These are phyloP conservation scores for Jatropha multifida DNA, from an alignment of 441 rosid species.

Conservation along the genomic window DNA sequence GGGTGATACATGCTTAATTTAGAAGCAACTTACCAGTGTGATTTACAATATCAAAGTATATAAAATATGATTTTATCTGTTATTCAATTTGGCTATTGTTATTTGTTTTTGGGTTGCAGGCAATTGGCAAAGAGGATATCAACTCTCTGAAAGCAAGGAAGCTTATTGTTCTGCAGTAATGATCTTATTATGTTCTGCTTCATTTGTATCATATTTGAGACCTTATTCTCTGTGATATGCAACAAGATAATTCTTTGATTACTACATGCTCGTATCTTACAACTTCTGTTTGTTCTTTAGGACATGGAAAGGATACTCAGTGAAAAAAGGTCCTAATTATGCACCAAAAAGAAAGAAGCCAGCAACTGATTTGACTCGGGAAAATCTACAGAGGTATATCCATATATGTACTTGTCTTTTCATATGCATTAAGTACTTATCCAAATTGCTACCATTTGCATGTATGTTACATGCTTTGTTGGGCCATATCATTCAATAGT, in stretches of 20 bases:
- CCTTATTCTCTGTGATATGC: neutral
- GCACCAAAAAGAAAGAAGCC: conserved; percentile 76
- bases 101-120: conserved; percentile 34
- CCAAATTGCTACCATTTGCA: conserved; percentile 29
- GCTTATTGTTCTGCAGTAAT: conserved; percentile 62
- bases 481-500: neutral
- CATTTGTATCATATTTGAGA: neutral
- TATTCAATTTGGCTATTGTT: neutral
- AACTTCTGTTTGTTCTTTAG: conserved; percentile 33
- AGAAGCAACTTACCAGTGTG: neutral
- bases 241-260: too few species aligned
- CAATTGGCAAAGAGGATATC: conserved; percentile 43
- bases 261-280: neutral
- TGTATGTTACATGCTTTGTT: neutral
- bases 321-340: conserved; percentile 79
- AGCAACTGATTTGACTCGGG: conserved; percentile 88
- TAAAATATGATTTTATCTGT: neutral
- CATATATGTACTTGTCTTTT: neutral
- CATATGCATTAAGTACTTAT: neutral
- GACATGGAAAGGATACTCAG: conserved; percentile 80
- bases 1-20: neutral
- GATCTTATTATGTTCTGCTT: conserved; percentile 23
- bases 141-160: conserved; percentile 66
- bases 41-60: neutral
- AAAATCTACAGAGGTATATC: conserved; percentile 72